Conservation (phyloP, 2,329 filamentous ascomycete species). For the Talaromyces islandicus region DNA sequence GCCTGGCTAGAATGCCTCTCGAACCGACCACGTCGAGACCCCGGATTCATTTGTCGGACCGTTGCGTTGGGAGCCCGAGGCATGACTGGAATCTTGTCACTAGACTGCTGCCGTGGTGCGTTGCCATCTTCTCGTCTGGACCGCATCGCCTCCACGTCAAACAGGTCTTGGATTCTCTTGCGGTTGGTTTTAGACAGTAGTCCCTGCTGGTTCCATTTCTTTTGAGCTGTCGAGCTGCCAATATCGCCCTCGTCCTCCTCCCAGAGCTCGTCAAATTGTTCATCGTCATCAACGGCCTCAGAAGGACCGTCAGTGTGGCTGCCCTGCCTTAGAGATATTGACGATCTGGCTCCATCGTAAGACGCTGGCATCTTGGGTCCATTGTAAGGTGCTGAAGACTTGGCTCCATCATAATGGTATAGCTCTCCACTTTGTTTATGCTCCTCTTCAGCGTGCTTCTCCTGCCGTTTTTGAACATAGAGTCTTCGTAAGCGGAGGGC, state of each 20-base stretch:
- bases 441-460: background rate
- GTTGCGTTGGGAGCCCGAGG: constrained; percentile 17
- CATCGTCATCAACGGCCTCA: background rate
- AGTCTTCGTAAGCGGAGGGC: constrained; percentile 10
- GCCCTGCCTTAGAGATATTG: background rate
- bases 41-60: constrained; percentile 4
- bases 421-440: constrained; percentile 6
- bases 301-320: background rate
- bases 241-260: constrained; percentile 1
- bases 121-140: background rate
- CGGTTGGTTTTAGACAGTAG: constrained; percentile 10
- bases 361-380: no score
- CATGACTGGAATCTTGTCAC: constrained; percentile 15
- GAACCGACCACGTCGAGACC: background rate
- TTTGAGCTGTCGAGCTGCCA: constrained; percentile 6
- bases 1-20: background rate
- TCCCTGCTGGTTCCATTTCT: constrained; percentile 11
- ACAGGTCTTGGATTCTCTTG: constrained; percentile 16
- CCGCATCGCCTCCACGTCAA: constrained; percentile 15
- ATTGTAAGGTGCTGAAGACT: background rate
- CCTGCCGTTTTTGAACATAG: constrained; percentile 5
- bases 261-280: background rate
- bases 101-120: background rate
- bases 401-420: constrained; percentile 8
- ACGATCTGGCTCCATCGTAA: background rate